Conservation (phyloP, 2,329 filamentous ascomycete genomes). For the Aspergillus fijiensis region DNA sequence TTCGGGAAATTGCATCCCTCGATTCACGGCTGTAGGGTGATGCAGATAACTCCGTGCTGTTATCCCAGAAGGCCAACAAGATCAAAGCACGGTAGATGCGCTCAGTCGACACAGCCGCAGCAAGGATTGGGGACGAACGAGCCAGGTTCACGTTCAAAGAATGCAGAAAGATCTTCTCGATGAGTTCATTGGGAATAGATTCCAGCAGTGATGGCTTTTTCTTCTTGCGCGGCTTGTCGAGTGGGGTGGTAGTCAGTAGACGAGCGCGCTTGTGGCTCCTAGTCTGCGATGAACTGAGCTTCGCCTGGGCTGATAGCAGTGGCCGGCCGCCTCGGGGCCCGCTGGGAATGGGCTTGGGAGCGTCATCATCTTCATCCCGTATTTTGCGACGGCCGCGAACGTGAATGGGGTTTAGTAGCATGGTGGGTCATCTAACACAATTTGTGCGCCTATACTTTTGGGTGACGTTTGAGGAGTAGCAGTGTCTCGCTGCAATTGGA, state of each 20-base stretch:
- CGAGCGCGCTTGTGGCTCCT: constrained; percentile 16
- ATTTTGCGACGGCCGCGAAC: constrained; percentile 31
- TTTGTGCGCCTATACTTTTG: too few relatives aligned
- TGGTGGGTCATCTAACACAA: constrained; percentile 3
- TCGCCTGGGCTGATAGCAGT: constrained; percentile 15
- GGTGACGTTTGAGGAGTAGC: too few relatives aligned
- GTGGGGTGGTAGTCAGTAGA: constrained; percentile 8
- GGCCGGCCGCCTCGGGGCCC: constrained; percentile 18
- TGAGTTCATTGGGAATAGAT: constrained; percentile 49
- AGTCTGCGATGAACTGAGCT: constrained; percentile 11
- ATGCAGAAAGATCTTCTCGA: constrained; percentile 54
- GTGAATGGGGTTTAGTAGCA: constrained; percentile 31
- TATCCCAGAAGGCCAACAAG: constrained; percentile 42
- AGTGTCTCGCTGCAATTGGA: too few relatives aligned
- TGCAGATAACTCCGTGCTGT: constrained; percentile 12
- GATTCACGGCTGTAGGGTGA: not conserved
- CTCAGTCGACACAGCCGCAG: constrained; percentile 40
- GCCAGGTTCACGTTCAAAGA: constrained; percentile 48
- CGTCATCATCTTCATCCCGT: constrained; percentile 5
- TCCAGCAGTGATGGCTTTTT: constrained; percentile 41
- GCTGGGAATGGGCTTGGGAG: constrained; percentile 11
- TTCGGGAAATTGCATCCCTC: constrained; percentile 25
- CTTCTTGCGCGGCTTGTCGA: constrained; percentile 11
- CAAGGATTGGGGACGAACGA: constrained; percentile 43
- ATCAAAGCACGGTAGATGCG: constrained; percentile 43